Evolutionary conservation across 2,329 filamentous ascomycete species (phyloP).

Genomic region (Arthrobotrys iridis): DNA sequence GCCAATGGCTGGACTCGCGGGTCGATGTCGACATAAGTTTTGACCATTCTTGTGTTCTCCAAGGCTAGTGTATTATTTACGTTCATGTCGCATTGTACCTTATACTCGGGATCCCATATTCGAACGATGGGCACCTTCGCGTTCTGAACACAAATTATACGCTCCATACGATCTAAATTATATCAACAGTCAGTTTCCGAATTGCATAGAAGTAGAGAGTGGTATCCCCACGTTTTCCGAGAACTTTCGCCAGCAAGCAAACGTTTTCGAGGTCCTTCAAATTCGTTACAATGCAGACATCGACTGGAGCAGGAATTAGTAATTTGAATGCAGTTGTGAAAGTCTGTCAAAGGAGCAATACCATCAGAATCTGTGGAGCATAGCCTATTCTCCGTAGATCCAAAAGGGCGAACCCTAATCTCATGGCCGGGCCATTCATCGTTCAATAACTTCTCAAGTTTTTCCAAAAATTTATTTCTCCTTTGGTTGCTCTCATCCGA

Average conservation of each 20-base stretch:
- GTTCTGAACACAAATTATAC: slow-evolving; percentile 90
- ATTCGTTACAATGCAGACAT: slow-evolving; percentile 94
- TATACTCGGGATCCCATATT: slow-evolving; percentile 93
- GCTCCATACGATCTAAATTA: slow-evolving; percentile 86
- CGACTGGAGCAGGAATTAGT: slow-evolving; percentile 69
- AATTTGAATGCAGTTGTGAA: slow-evolving; percentile 5
- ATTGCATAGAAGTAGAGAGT: neutral
- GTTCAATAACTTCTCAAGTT: slow-evolving; percentile 87
- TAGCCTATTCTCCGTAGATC: slow-evolving; percentile 94
- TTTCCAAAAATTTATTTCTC: slow-evolving; percentile 79
- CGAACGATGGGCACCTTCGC: slow-evolving; percentile 99
- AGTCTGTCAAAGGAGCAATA: slow-evolving; percentile 64
- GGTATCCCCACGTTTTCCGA: slow-evolving; percentile 74
- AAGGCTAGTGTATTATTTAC: slow-evolving; percentile 96
- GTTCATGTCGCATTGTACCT: slow-evolving; percentile 95
- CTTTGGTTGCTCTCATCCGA: slow-evolving; percentile 80
- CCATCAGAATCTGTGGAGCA: slow-evolving; percentile 97
- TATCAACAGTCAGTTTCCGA: slow-evolving; percentile 40
- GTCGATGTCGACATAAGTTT: slow-evolving; percentile 94
- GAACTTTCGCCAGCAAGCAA: slow-evolving; percentile 85
- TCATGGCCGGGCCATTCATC: slow-evolving; percentile 90
- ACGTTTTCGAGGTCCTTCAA: slow-evolving; percentile 89
- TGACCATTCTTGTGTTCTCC: slow-evolving; percentile 97
- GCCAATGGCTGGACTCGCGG: slow-evolving; percentile 88
- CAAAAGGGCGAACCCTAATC: slow-evolving; percentile 92